phyloP scores from a whole-genome alignment of 139 green algal genomes.

The Diplosphaera chodatii region DNA sequence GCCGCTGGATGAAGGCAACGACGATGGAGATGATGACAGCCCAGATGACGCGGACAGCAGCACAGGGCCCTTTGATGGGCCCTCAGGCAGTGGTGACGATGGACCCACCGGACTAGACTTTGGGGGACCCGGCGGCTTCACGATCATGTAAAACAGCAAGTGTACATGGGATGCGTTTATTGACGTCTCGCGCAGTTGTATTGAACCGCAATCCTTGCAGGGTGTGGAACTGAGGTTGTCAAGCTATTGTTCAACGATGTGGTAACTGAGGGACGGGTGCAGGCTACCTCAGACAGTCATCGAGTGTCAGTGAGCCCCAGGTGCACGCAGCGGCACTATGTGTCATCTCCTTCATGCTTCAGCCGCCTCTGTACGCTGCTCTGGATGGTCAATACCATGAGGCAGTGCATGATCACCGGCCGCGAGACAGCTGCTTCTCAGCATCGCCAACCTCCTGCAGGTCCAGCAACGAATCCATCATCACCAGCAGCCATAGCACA shows the following conservation, averaged over 20 bases:
- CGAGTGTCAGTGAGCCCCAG: background rate
- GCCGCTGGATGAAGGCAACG: slow-evolving; percentile 4
- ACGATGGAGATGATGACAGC: slow-evolving; percentile 8
- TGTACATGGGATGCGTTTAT: too few species aligned
- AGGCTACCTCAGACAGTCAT: too few species aligned
- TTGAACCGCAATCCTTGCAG: too few species aligned
- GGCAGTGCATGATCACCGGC: slow-evolving; percentile 43
- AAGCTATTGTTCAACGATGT: too few species aligned
- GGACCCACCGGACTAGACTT: background rate
- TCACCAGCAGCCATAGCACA: background rate
- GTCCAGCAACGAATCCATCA: background rate
- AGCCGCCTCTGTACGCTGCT: too few species aligned
- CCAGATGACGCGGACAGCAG: background rate
- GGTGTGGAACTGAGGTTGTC: background rate
- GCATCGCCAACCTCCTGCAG: slow-evolving; percentile 61
- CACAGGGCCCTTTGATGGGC: background rate
- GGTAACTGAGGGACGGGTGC: too few species aligned
- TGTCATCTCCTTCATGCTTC: too few species aligned
- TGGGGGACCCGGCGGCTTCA: background rate
- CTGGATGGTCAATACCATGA: too few species aligned
- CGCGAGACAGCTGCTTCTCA: slow-evolving; percentile 35
- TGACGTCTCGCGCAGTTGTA: too few species aligned
- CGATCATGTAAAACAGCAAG: background rate
- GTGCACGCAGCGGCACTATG: too few species aligned
- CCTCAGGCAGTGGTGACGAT: background rate